Evolutionary conservation across 2,329 filamentous ascomycete genomes (phyloP).

Genomic region (Trichoderma simmonsii): DNA sequence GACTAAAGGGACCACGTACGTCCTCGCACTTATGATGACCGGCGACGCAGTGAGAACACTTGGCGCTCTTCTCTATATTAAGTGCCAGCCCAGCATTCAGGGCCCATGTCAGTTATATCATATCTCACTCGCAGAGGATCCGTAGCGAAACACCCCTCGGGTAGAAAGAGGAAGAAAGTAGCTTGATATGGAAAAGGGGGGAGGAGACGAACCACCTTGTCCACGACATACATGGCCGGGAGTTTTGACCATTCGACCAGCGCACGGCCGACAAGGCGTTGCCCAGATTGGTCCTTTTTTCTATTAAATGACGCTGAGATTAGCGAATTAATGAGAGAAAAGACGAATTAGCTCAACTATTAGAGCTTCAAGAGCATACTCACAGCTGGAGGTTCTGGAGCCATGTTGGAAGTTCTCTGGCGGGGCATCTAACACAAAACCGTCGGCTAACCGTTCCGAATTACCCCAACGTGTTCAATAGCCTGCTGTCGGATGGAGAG

Average conservation of each 20-base stretch:
- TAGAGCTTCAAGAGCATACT: neutral
- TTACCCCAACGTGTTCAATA: neutral
- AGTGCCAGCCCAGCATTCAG: neutral
- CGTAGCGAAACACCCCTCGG: neutral
- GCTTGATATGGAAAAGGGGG: neutral
- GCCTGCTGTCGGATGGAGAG: neutral
- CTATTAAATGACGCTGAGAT: neutral
- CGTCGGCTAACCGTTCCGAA: neutral
- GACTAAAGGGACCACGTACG: conserved; percentile 15
- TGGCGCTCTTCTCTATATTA: conserved; percentile 19
- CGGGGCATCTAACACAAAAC: conserved; percentile 14
- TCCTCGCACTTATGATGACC: conserved; percentile 21
- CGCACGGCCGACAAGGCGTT: conserved; percentile 20
- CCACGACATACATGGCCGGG: conserved; percentile 20
- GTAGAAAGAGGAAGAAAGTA: neutral
- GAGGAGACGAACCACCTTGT: conserved; percentile 15
- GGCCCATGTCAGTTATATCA: conserved; percentile 5
- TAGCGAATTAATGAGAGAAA: neutral
- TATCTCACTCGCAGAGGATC: neutral
- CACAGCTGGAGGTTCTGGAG: conserved; percentile 14
- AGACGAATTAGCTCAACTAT: neutral
- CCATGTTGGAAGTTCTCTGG: neutral
- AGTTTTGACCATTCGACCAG: conserved; percentile 19
- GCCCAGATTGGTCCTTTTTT: conserved; percentile 19
- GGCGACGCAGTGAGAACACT: conserved; percentile 20